Base-by-base conservation (phyloP, 2,329 filamentous ascomycete species). In the Juglanconis juglandina region DNA sequence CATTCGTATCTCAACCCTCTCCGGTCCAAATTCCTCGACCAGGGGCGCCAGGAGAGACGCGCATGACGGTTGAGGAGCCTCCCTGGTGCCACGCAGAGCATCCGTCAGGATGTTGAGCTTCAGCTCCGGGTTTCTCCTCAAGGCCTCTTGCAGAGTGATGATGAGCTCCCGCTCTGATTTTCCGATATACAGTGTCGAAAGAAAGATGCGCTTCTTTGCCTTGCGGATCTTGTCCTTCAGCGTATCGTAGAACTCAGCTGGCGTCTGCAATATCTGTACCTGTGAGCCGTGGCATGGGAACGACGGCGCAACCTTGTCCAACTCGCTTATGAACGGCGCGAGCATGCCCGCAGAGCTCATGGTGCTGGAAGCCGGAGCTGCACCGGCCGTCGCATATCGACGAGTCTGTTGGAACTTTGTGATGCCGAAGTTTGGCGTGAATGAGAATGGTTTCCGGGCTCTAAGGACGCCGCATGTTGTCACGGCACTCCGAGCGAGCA, bases 131-230 rank as follows among this genome's bases (percentile, higher is more conserved):
- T 96, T 96, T 9, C 78, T 78, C 53, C 84, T 82, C 11, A 99
- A 81, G 5, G 93, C 89, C 64, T 89, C 81, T 66, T 87, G 87
- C 48, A 99, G 79, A 0, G 89, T 91, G 17, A 86, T 81, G 60
- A 98, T 91, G 69, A 99, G 81, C 68, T 98, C 95, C 74, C 88
- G 83, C 75, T 99, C 95, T 1, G 90, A 90, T 73, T 94, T 96
- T 64, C 95, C 95, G 71, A 99, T 95, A 72, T 99, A 99, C 56
- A 99, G 78, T 0, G 95, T 99, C n/a, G 93, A 96, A 53, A 99
- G 79, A 72, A 96, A 99, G 66, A 99, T 89, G 62, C 91, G 85
- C 56, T 78, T 81, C 73, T 91, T 86, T 9, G 95, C 95, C 64
- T 83, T 84, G 56, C 84, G 84, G 70, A 99, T 97, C 77, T 93